Conservation (phyloP, 345 rosid species). For the Carallia brachiata region DNA sequence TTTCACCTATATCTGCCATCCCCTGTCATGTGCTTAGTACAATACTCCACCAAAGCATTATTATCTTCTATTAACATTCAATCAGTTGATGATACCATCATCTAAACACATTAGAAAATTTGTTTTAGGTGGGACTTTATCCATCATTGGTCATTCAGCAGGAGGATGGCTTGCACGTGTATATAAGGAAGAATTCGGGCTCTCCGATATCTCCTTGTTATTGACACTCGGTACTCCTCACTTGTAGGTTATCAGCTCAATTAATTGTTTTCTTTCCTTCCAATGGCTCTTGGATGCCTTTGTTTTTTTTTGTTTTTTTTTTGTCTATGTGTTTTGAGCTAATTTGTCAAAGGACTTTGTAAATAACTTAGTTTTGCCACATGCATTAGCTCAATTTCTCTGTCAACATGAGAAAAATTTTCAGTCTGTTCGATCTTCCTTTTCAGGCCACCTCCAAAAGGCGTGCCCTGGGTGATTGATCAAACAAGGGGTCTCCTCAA, state of each 20-base stretch:
- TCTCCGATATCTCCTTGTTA: conserved; percentile 57
- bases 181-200: conserved; percentile 79
- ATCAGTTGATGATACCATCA: not conserved
- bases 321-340: not conserved
- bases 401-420: not conserved
- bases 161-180: conserved; percentile 99
- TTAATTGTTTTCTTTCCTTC: conserved; percentile 8
- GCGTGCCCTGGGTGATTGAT: conserved; percentile 69
- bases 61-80: not conserved
- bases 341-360: not conserved
- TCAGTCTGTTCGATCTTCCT: not conserved
- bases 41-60: not conserved
- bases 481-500: conserved; percentile 92
- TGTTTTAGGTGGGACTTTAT: conserved; percentile 52
- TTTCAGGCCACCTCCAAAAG: conserved; percentile 89
- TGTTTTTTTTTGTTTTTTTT: not conserved
- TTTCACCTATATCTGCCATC: not conserved
- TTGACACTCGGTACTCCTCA: conserved; percentile 97
- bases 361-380: not conserved
- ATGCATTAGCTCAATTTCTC: not conserved
- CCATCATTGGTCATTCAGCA: conserved; percentile 91
- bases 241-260: conserved; percentile 55
- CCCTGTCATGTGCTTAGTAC: not conserved
- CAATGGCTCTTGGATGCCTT: not conserved
- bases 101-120: conserved; percentile 3